Base-by-base conservation (phyloP, 805 yeast species). In the Saccharomycopsis babjevae region DNA sequence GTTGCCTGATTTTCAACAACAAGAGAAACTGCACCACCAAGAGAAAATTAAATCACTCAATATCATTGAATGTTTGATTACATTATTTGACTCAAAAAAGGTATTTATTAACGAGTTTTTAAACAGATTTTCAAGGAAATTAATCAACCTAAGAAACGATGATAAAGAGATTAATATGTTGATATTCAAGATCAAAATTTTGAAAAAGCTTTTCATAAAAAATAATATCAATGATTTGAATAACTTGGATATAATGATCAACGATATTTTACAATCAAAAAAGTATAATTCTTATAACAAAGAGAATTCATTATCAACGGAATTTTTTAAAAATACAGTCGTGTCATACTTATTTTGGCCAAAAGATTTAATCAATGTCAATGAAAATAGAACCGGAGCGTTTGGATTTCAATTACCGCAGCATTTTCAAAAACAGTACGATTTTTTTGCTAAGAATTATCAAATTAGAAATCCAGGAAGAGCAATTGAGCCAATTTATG, bases 271-370 rank as follows among this genome's bases (percentile, higher is more conserved):
- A 20, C 82, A 81, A 32, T 86, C 96, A 66, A 74, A 77, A 59
- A 66, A 67, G 2, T 70, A 82, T 8, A 82, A 84, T 65, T 16
- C 52, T 11, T 46, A 11, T 25, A 46, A 46, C 10, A 13, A 46
- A 10, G 22, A 25, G 8, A 46, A 25, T 5, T 5, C 28, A 22
- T 22, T 25, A 15, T 60, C 62, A 3, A 61, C 67, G 5, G 72
- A 82, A 18, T 78, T 75, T 59, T 74, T 85, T 38, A 82, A 81
- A 59, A 81, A 89, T 0, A 77, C 86, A 2, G 77, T 90, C 20
- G 73, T 93, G 11, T 90, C 97, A 0, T 82, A 86, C 63, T 71
- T 88, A 20, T 93, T 84, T 69, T 93, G 99, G 99, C 89, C 92
- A 0, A 68, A 70, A 30, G 65, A 66, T 18, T 52, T 62, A 5